Evolutionary conservation across 352 stramenopile genomes (phyloP).

Genomic region (Pythium diclinum): DNA sequence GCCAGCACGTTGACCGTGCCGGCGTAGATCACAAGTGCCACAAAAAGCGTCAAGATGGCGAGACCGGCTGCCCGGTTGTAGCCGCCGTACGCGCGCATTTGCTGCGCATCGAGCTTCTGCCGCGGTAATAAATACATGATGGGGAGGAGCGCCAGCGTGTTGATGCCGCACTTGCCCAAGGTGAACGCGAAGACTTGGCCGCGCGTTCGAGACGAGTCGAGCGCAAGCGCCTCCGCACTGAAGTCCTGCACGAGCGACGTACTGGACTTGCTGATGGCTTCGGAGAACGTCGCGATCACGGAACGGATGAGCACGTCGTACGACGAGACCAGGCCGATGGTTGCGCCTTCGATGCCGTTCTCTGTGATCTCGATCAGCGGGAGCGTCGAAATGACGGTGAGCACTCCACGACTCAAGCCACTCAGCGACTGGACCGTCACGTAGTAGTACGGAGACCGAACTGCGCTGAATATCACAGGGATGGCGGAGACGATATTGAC

Average conservation of each 20-base stretch:
- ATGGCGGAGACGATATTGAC: conserved; percentile 33
- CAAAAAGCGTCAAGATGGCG: conserved; percentile 26
- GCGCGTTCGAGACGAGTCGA: conserved; percentile 17
- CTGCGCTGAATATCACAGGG: conserved; percentile 49
- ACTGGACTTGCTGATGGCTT: conserved; percentile 51
- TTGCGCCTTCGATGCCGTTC: conserved; percentile 68
- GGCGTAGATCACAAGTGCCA: conserved; percentile 21
- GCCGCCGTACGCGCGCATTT: conserved; percentile 32
- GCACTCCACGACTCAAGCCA: conserved; percentile 38
- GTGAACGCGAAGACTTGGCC: conserved; percentile 22
- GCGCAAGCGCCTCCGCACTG: conserved; percentile 14
- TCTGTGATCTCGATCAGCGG: conserved; percentile 72
- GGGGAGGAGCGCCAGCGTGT: conserved; percentile 25
- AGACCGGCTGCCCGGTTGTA: conserved; percentile 25
- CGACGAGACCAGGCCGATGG: conserved; percentile 55
- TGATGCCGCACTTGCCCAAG: conserved; percentile 26
- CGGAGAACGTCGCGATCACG: conserved; percentile 55
- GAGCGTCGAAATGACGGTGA: conserved; percentile 52
- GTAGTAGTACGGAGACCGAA: conserved; percentile 48
- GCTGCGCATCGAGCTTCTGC: conserved; percentile 33
- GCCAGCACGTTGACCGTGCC: conserved; percentile 27
- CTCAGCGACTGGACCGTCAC: conserved; percentile 40
- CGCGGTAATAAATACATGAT: conserved; percentile 37
- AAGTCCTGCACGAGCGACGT: conserved; percentile 39
- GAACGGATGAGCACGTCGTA: conserved; percentile 65